Conservation (phyloP, 352 stramenopile genomes). For the Lagenidium giganteum region DNA sequence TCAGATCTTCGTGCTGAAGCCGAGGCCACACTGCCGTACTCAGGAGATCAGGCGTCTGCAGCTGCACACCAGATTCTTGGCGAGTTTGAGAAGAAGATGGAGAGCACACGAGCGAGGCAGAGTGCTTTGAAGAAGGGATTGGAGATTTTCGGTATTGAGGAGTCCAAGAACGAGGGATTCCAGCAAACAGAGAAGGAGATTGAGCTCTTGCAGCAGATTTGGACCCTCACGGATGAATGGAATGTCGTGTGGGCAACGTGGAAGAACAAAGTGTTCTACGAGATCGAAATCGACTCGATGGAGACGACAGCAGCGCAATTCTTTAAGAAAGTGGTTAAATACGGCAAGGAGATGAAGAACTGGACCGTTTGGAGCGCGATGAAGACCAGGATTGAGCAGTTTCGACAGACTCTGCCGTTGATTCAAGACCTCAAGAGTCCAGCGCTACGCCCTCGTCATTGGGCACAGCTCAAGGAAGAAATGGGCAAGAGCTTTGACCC, state of each 20-base stretch:
- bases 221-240: slow-evolving; percentile 87
- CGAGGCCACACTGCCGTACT: slow-evolving; percentile 71
- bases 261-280: slow-evolving; percentile 90
- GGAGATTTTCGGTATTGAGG: slow-evolving; percentile 90
- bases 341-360: slow-evolving; percentile 91
- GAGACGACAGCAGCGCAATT: slow-evolving; percentile 85
- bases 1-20: slow-evolving; percentile 72
- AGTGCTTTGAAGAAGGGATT: slow-evolving; percentile 84
- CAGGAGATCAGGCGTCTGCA: slow-evolving; percentile 50
- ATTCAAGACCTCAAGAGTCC: slow-evolving; percentile 92
- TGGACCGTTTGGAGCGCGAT: slow-evolving; percentile 90
- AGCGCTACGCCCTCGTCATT: slow-evolving; percentile 84
- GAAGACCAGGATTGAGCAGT: slow-evolving; percentile 93
- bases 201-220: slow-evolving; percentile 88
- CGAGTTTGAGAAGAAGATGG: slow-evolving; percentile 89
- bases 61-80: slow-evolving; percentile 54
- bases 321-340: slow-evolving; percentile 92
- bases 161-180: slow-evolving; percentile 84
- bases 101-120: slow-evolving; percentile 60
- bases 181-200: slow-evolving; percentile 86
- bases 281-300: slow-evolving; percentile 91
- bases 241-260: slow-evolving; percentile 86
- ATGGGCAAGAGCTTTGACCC: slow-evolving; percentile 84
- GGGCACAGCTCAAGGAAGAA: slow-evolving; percentile 85
- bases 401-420: slow-evolving; percentile 88